Evolutionary conservation across 192 early-diverging fungal species (phyloP), one percentile per base, ranked within the genome.

Genomic region (Martensiomyces pterosporus): DNA sequence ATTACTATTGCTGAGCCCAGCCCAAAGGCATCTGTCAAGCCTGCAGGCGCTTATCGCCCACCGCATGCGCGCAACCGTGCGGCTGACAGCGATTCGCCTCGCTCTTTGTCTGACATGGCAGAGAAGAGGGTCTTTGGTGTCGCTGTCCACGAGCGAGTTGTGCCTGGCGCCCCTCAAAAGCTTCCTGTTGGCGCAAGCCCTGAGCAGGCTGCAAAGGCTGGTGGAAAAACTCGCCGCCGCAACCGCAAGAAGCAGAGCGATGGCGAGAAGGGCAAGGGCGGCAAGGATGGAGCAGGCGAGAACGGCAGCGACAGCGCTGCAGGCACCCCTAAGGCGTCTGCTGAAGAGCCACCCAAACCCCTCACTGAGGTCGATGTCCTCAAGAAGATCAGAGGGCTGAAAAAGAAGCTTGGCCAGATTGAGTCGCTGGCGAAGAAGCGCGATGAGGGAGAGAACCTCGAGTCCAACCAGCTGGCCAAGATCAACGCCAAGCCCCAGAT

Each of bases 401-500:
- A 88, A 43, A 99, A 96, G 76, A 99, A 97, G 69, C 60, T 97
- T 39, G 83, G 84, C 53, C 87, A 91, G 69, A 97, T 99, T 65
- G 75, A 75, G 26, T 87, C 87, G 36, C 78, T 99, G 34, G 91
- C 88, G 57, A 81, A 82, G 33, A 85, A 82, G 52, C 79, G 84
- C 55, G 76, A 76, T 18, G 78, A 76, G 13, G 94, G 94, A 22
- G 89, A 90, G 40, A 72, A 59, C 14, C 71, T 99, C 6, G 93
- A 93, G 68, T 69, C 82, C 19, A 72, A 72, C 57, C 68, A 72
- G 62, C 47, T 60, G 9, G 27, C 52, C 39, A 72, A 72, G 46
- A 55, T 72, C 14, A 62, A 54, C 2, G 33, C 62, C 13, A 49
- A 43, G 21, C 29, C 49, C 4, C 55, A 57, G 49, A 39, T 72